Evolutionary conservation across 257 asterid species (phyloP), one percentile per base, ranked within the genome.

Genomic region (Thymus mandschuricus): DNA sequence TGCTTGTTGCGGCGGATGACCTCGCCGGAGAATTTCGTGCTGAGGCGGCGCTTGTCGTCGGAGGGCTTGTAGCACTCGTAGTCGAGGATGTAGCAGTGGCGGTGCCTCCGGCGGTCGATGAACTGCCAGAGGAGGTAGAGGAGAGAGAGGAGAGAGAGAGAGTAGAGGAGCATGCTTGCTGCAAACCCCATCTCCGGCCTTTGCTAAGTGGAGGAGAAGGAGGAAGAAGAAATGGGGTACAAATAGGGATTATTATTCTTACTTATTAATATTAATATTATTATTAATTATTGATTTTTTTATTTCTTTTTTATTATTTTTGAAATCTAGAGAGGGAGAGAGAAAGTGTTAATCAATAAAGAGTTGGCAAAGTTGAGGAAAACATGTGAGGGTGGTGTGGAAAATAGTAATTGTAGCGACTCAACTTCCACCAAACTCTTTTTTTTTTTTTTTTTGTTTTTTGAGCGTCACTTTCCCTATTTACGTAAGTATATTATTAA

Each of bases 51-150:
- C 10, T 82, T 71, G 50, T 85, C 92, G 40, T 81, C 87, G 3
- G 67, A 30, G 0, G 96, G 89, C 73, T 80, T 85, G 86, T 85
- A 74, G 57, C 94, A 89, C 75, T 92, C 88, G 43, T 92, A 92
- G 80, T 86, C 98, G 11, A 92, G 58, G 28, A 92, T 78, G 87
- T 92, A 92, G 30, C 98, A 92, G 5, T 66, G 68, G 31, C 74
- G 87, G 38, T 84, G 85, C 27, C 85, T 58, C 48, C 63, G 81
- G 13, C 60, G 71, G 1, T 74, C 82, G 1, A 86, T 12, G 10
- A 41, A 12, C 30, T 60, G 79, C 77, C 73, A 80, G 11, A 83
- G 12, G 43, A 76, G 5, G 64, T 60, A 77, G 60, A 83, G 41
- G 7, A 85, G 68, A 44, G 78, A 81, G 13, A 88, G 68, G 5